phyloP scores from a whole-genome alignment of 768 basidiomycete species.

The Russula olivacea region DNA sequence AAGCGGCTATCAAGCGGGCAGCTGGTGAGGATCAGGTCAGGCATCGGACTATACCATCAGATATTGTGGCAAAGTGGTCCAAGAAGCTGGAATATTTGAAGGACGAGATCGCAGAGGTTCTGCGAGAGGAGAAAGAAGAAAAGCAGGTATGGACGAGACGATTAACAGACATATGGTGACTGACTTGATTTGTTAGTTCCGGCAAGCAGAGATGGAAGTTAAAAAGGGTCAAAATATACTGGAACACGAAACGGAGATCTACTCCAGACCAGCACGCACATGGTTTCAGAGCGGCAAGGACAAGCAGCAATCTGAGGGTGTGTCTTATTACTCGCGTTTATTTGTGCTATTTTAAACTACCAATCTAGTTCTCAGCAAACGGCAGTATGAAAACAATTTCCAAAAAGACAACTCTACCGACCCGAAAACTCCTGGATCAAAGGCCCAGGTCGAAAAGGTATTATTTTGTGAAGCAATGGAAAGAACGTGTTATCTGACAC shows the following conservation, averaged over 20 bases:
- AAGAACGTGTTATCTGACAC: conserved; percentile 8
- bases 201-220: conserved; percentile 92
- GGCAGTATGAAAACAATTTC: conserved; percentile 59
- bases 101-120: conserved; percentile 67
- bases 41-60: conserved; percentile 80
- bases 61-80: conserved; percentile 64
- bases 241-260: conserved; percentile 89
- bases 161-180: conserved; percentile 14
- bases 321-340: conserved; percentile 8
- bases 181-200: conserved; percentile 45
- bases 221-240: conserved; percentile 94
- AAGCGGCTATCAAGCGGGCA: conserved; percentile 88
- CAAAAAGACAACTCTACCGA: conserved; percentile 33
- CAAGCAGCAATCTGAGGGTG: conserved; percentile 76
- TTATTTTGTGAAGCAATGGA: not conserved
- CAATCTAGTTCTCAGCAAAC: conserved; percentile 63
- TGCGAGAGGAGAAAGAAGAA: conserved; percentile 93
- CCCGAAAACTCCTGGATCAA: conserved; percentile 30
- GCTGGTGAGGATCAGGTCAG: conserved; percentile 72
- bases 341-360: not conserved
- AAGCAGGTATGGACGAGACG: conserved; percentile 54
- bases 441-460: conserved; percentile 35
- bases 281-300: conserved; percentile 95
- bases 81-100: conserved; percentile 66
- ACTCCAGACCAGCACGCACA: conserved; percentile 88